Evolutionary conservation across 2,329 filamentous ascomycete genomes (phyloP), one percentile per base, ranked within the genome.

Genomic region (Fusarium metavorans): DNA sequence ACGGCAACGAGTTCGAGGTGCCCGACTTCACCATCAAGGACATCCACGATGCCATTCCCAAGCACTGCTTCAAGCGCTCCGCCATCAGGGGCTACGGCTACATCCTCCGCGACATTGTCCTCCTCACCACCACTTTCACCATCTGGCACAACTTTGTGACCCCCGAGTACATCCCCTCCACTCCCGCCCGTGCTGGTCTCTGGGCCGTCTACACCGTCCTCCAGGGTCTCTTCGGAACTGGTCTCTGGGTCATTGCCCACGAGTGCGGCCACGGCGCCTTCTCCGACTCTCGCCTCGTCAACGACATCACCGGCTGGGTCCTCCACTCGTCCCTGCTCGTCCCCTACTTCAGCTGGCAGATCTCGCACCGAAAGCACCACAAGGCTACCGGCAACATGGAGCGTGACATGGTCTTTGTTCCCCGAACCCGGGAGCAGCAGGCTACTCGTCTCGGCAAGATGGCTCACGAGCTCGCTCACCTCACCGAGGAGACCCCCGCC

Each of bases 311-410:
- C 68, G 96, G 96, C 80, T 98, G 94, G 94, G 84, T 98, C 82
- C 91, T 94, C 78, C 96, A 98, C 87, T 98, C 95, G 41, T 84
- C 91, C 52, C 91, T 98, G 43, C 88, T 98, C 66, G 96, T 99
- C 58, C 97, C 97, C 25, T 99, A 98, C 88, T 99, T 98, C 88
- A 97, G 95, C 82, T 99, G 97, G 97, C 97, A 99, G 88, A 95
- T 98, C 85, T 98, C 95, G 77, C 97, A 99, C 87, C 94, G 95
- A 88, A 98, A 98, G 91, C 97, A 99, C 88, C 97, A 99, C 93
- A 98, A 98, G 90, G 95, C 95, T 75, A 99, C 97, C 43, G 97
- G 95, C 79, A 91, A 99, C 89, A 92, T 99, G 86, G 95, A 97
- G 86, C 94, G 96, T 78, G 97, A 99, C 86, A 99, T 99, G 97